Evolutionary conservation across 345 rosid genomes (phyloP), one percentile per base, ranked within the genome.

Genomic region (Acer saccharum): DNA sequence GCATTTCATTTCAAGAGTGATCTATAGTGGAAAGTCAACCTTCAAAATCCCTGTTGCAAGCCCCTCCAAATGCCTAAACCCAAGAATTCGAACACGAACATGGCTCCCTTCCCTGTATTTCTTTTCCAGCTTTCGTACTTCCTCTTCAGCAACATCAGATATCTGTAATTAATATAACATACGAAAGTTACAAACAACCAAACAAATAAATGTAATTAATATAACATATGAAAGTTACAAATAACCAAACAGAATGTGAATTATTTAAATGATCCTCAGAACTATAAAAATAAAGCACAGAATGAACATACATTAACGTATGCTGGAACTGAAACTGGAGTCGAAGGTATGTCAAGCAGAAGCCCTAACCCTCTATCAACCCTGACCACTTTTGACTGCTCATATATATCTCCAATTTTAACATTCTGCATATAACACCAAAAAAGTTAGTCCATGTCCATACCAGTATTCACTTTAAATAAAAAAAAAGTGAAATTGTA

Each of bases 11-110:
- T 35, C 9, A 46, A 72, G 61, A 60, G 69, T n/a, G 67, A n/a
- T 67, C 43, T 12, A 68, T 54, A 9, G 29, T 16, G 14, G 78
- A 72, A 81, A 77, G 55, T 16, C 77, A 78, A 95, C 99, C 99
- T 96, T 96, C 87, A 92, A 70, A 77, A 85, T 86, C 79, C 99
- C 99, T 27, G 88, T 85, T 18, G 97, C 97, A 85, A 94, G 87
- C 84, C 99, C 99, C 82, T 96, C 99, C 90, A 96, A 86, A 83
- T 86, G 97, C 86, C 86, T 90, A 77, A 84, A 87, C 54, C 97
- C 97, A 69, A 91, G 90, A 81, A 96, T 83, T 81, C 99, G 91
- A 78, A 88, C 93, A 79, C 99, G 99, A 79, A 94, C 92, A 72
- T 29, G 69, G 69, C 81, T 89, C 73, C 97, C 97, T 81, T 89